Evolutionary conservation across 1,139 yeast genomes (phyloP), one percentile per base, ranked within the genome.

Genomic region (Candida sp.): DNA sequence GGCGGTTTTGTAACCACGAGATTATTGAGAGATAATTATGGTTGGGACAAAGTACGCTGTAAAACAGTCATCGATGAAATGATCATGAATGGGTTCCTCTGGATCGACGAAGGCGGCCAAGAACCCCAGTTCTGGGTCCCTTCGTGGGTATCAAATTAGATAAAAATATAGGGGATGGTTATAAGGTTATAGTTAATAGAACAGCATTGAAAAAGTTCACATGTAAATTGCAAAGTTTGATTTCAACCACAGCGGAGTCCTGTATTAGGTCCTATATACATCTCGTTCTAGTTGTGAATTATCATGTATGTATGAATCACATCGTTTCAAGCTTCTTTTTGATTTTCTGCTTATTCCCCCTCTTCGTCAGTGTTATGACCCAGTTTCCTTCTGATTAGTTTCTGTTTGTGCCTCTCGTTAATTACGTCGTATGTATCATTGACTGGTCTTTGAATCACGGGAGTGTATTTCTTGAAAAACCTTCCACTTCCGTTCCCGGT

Each of bases 41-140:
- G 73, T 2, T 90, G 98, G 98, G 81, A 77, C 44, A 59, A 59
- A 8, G 68, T 77, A 1, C 68, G 97, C 44, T 76, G 88, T 45
- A 73, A 74, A 49, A 67, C 82, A 0, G 86, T 83, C 8, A 61
- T 91, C 19, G 84, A 86, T 39, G 95, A 87, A 46, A 83, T 90
- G 88, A 84, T 89, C 3, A 73, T 85, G 57, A 77, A 77, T 41
- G 97, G 97, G 8, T 70, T 88, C 40, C 66, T 90, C 22, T 90
- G 98, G 98, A 69, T 89, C 1, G 98, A 90, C 57, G 61, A 63
- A 3, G 87, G 80, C 53, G 81, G 76, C 8, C 66, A 65, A 0
- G 89, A 81, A 49, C 61, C 63, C 25, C 76, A 73, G 51, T 88
- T 77, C 57, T 88, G 96, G 96, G 79, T 66, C 49, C 79, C 75